Percentiles rank a stretch among this genome's conserved stretches.
Conservation (phyloP, 306 rosid genomes). For the Astragalus membranaceus region DNA sequence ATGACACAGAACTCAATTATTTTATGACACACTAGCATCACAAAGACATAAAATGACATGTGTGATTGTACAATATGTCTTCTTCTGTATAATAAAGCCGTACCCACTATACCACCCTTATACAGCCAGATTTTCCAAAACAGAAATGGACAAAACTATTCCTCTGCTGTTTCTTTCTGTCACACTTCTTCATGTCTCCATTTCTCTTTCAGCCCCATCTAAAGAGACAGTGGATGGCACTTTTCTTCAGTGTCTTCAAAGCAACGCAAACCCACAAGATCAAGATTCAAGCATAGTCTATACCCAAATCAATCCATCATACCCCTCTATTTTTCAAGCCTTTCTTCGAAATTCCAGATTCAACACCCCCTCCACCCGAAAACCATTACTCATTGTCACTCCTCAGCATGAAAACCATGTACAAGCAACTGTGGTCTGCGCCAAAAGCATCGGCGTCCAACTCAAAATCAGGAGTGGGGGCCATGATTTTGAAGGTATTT, state of each 20-base stretch:
- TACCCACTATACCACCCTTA: background rate
- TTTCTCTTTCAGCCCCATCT: slow-evolving; percentile 18
- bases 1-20: slow-evolving; percentile 7
- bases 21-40: background rate
- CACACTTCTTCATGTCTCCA: slow-evolving; percentile 11
- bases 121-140: background rate
- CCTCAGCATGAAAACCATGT: slow-evolving; percentile 35
- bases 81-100: background rate
- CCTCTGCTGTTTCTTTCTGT: background rate
- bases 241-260: slow-evolving; percentile 35
- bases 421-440: slow-evolving; percentile 28
- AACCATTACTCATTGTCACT: slow-evolving; percentile 42
- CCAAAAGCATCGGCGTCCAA: slow-evolving; percentile 29
- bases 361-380: slow-evolving; percentile 22
- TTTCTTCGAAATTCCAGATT: slow-evolving; percentile 38
- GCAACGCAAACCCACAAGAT: slow-evolving; percentile 9
- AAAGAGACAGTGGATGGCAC: slow-evolving; percentile 1
- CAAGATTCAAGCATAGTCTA: slow-evolving; percentile 29
- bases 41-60: background rate
- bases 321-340: slow-evolving; percentile 22
- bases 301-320: slow-evolving; percentile 30
- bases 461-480: slow-evolving; percentile 63
- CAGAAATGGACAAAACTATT: slow-evolving; percentile 14
- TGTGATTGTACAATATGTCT: slow-evolving; percentile 14
- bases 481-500: slow-evolving; percentile 64